Evolutionary conservation across 2,329 filamentous ascomycete genomes (phyloP), one percentile per base, ranked within the genome.

Genomic region (Trichoderma breve): DNA sequence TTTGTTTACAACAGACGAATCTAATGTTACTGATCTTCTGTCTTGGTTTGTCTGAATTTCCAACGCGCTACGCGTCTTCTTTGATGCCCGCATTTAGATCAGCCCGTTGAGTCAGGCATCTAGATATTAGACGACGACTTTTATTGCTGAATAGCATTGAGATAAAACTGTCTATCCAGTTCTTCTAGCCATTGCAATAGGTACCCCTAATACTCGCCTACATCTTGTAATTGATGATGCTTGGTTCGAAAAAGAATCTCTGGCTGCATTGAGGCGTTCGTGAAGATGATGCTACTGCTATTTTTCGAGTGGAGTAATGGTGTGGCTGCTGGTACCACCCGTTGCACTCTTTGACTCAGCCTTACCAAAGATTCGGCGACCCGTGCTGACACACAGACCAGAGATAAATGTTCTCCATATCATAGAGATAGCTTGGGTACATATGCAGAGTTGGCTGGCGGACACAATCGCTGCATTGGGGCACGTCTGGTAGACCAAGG

Each of bases 1-100:
- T 67, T 60, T 68, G 39, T 69, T 61, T 61, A 26, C 53, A 69
- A 39, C n/a, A 69, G 36, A 39, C 66, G 28, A 26, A 57, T 67
- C 36, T 26, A 43, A 26, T 68, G 53, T 26, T n/a, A 61, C 15
- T 9, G 57, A 12, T 26, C 6, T 11, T 26, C 6, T 32, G 55
- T 36, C 5, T 24, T n/a, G 12, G 6, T 7, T 47, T 24, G 26
- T 58, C 53, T 58, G 34, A 58, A 18, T 67, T 57, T 67, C 15
- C 51, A 30, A n/a, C 32, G 28, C 18, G 15, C 51, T 43, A 30
- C 51, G 64, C 64, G 24, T 43, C 26, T 57, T 67, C 18, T 34
- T 24, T n/a, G 15, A n/a, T 30, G 24, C 12, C 8, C 11, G n/a
- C 24, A 15, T 8, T 43, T n/a, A 26, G 3, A 30, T 58, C 26